Base-by-base conservation (phyloP, 2,329 filamentous ascomycete genomes). In the Penicillium sp. region DNA sequence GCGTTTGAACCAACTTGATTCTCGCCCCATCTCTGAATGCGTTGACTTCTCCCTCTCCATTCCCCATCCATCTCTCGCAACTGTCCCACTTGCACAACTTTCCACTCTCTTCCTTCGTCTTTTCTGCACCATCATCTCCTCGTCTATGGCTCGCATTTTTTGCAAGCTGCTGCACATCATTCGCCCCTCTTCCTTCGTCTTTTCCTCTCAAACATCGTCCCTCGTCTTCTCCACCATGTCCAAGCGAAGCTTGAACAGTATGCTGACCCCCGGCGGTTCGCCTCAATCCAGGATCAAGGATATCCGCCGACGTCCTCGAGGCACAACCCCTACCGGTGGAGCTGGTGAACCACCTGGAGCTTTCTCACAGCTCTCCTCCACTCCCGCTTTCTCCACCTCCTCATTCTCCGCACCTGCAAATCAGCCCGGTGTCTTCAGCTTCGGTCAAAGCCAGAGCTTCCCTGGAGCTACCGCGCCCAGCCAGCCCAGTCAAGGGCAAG, bases 271-370 rank as follows among this genome's bases (percentile, higher is more conserved):
- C 2, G 41, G 11, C 9, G 40, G 18, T 31, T 44, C 40, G 13
- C 14, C 11, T 33, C 7, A 27, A 14, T 6, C 16, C 50, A 75
- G 72, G 58, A 75, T 75, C 54, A 73, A 72, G 57, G 62, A 69
- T 11, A 56, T 71, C 14, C 60, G 63, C 36, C 63, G 46, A 51
- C 65, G 65, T 40, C 58, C 57, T 39, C 58, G 64, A 18, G 56
- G 57, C 16, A 50, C 60, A 4, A 66, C 64, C 14, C 63, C 66
- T n/a, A 61, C 60, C 18, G 54, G 58, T 5, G 63, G 57, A 2
- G 52, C 44, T 19, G 54, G 54, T 39, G 58, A 59, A 13, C 18
- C 57, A 19, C 41, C 57, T 1, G 58, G 49, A 24, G 53, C 61
- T 9, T 65, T 65, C 50, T 46, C 52, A 16, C 62, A 56, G 16